A percentile compares a stretch with the other conserved stretches of the same genome.
Evolutionary conservation across 306 rosid species (phyloP).

Genomic region (Cucumis hystrix): DNA sequence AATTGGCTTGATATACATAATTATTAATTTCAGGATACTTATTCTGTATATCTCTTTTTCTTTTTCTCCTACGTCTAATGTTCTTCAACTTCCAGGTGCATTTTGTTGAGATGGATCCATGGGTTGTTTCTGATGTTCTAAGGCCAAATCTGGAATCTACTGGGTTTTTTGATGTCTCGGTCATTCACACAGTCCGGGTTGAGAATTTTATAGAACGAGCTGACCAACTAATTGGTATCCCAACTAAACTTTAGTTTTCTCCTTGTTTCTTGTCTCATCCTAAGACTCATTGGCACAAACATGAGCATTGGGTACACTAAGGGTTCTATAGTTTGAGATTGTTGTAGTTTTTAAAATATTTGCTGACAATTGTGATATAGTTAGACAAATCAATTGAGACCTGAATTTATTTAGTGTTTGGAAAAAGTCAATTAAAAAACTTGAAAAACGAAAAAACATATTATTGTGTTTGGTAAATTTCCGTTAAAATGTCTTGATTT

Average conservation of each 20-base stretch:
- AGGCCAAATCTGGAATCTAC: conserved; percentile 76
- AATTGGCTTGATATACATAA: background rate
- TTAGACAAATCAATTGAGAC: background rate
- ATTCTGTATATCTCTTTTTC: background rate
- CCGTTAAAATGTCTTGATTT: background rate
- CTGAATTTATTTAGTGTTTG: background rate
- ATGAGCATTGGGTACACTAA: background rate
- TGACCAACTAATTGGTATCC: conserved; percentile 52
- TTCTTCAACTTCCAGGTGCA: conserved; percentile 49
- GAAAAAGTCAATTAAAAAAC: background rate
- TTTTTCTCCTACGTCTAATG: background rate
- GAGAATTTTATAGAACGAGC: conserved; percentile 78
- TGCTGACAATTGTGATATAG: background rate
- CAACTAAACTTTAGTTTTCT: conserved; percentile 7
- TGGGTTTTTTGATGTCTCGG: conserved; percentile 67
- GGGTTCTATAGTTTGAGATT: background rate
- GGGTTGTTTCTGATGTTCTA: conserved; percentile 83
- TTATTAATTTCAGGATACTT: background rate
- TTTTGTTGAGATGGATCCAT: conserved; percentile 97
- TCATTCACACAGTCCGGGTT: conserved; percentile 69
- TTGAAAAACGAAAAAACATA: no score
- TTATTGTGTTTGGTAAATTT: no score
- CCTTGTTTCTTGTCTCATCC: background rate
- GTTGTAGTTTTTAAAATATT: background rate
- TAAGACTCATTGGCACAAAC: background rate